Conservation (phyloP, 306 rosid genomes). For the Begonia loranthoides region DNA sequence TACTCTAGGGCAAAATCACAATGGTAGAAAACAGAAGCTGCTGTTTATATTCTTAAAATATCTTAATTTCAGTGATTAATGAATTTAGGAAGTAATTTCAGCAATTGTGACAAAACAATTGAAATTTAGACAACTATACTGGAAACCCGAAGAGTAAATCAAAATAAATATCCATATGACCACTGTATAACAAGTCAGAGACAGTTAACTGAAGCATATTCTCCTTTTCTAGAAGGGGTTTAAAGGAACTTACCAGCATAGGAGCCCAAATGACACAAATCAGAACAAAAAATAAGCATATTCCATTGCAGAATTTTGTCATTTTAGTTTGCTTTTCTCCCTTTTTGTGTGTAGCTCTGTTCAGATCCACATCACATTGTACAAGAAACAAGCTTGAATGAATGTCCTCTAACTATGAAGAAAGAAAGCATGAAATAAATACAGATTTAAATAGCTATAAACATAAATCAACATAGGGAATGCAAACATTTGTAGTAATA, state of each 20-base stretch:
- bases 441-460: no score
- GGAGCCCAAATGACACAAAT: conserved; percentile 98
- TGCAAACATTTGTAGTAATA: no score
- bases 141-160: no score
- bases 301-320: conserved; percentile 96
- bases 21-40: no score
- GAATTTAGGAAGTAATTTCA: no score
- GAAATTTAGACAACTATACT: no score
- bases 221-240: not conserved
- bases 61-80: no score
- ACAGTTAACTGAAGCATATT: not conserved
- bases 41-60: no score
- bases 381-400: conserved; percentile 93
- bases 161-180: not conserved
- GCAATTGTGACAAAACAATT: no score
- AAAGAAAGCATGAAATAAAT: not conserved
- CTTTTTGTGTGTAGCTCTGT: conserved; percentile 77
- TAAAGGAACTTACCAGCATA: conserved; percentile 72
- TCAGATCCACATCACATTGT: conserved; percentile 80
- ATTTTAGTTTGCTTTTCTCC: conserved; percentile 77
- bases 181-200: not conserved
- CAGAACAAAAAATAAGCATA: conserved; percentile 74
- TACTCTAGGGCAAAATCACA: no score
- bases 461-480: no score
- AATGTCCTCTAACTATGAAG: conserved; percentile 85